Conservation (phyloP, 768 basidiomycete genomes). For the Lactarius tabidus region DNA sequence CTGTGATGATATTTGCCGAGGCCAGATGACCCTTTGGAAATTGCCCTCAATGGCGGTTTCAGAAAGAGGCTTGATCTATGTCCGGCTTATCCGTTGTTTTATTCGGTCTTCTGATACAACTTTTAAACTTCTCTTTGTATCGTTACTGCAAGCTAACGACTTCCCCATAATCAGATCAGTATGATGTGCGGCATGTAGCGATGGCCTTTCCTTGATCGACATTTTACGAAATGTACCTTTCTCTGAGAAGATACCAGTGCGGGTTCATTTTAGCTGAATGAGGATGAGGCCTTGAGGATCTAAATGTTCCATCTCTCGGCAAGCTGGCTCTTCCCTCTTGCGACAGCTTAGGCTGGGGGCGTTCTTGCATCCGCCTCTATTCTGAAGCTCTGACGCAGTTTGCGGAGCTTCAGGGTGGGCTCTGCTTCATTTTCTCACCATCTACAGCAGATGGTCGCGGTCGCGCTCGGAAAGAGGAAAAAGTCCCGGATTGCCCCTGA, state of each 20-base stretch:
- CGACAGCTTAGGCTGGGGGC: too few relatives aligned
- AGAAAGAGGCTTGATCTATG: conserved; percentile 53
- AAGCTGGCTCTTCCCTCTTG: not conserved
- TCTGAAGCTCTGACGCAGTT: too few relatives aligned
- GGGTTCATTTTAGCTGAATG: too few relatives aligned
- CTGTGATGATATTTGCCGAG: conserved; percentile 73
- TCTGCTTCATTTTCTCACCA: not conserved
- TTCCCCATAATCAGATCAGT: not conserved
- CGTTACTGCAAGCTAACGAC: not conserved
- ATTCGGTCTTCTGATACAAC: conserved; percentile 7
- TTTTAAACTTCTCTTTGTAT: not conserved
- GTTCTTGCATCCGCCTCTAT: not conserved
- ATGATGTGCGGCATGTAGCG: not conserved
- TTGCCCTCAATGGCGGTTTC: conserved; percentile 20
- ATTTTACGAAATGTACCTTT: not conserved
- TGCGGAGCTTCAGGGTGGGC: not conserved
- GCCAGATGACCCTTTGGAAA: conserved; percentile 75
- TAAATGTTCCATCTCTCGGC: not conserved
- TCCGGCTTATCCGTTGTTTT: conserved; percentile 43
- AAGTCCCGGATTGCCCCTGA: too few relatives aligned
- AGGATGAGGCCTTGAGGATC: too few relatives aligned
- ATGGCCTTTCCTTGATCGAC: not conserved
- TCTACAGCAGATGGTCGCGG: too few relatives aligned
- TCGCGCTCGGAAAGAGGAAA: too few relatives aligned
- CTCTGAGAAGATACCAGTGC: not conserved